A percentile compares a stretch with the other conserved stretches of the same genome.
phyloP scores from a whole-genome alignment of 2,329 filamentous ascomycete genomes.

The Hypoxylon sp. region DNA sequence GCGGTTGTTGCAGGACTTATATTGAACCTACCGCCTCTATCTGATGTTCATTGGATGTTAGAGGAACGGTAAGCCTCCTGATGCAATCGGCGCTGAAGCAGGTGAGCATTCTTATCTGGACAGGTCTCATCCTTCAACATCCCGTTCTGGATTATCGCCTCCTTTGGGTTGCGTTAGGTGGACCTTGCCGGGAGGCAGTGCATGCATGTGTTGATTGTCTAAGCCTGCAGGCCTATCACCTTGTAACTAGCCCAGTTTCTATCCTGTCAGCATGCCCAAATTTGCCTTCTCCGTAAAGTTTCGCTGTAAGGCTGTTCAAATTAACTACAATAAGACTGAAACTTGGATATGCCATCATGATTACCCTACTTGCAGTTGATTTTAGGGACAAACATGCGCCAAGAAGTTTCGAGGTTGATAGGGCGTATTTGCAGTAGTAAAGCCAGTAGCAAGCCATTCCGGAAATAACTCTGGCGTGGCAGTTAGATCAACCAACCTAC shows the following conservation, averaged over 20 bases:
- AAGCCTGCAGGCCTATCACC: constrained; percentile 21
- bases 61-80: background rate
- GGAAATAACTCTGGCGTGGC: constrained; percentile 35
- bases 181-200: constrained; percentile 37
- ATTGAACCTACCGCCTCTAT: constrained; percentile 28
- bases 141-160: constrained; percentile 11
- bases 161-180: constrained; percentile 32
- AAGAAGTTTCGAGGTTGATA: constrained; percentile 20
- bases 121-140: constrained; percentile 7
- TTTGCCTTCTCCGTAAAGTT: constrained; percentile 24
- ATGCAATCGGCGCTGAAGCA: constrained; percentile 9
- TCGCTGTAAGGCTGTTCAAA: constrained; percentile 3
- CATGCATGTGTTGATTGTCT: constrained; percentile 41
- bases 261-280: constrained; percentile 25
- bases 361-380: constrained; percentile 15
- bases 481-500: constrained; percentile 29
- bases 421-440: constrained; percentile 14
- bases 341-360: constrained; percentile 8
- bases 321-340: background rate
- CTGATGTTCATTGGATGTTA: constrained; percentile 5
- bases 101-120: constrained; percentile 12
- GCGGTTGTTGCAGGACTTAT: constrained; percentile 29
- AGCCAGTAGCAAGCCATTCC: constrained; percentile 32
- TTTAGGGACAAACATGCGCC: constrained; percentile 13
- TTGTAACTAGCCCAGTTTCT: constrained; percentile 12